phyloP scores from a whole-genome alignment of 495 filamentous ascomycete species.

The Penicillium taxi region DNA sequence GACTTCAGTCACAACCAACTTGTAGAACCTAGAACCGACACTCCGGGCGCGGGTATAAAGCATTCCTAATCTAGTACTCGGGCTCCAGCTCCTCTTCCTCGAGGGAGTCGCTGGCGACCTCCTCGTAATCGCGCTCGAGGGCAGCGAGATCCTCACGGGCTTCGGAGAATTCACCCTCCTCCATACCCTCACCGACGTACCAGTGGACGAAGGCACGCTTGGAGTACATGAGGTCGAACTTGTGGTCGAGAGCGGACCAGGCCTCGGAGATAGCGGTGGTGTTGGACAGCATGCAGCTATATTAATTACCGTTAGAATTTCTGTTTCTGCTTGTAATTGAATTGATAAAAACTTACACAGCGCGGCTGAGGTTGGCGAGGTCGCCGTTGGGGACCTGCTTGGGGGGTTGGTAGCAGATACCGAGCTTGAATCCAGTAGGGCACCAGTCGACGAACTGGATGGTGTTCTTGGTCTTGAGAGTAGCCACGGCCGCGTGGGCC shows the following conservation, averaged over 20 bases:
- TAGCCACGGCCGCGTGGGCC: slow-evolving; percentile 80
- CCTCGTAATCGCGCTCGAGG: slow-evolving; percentile 98
- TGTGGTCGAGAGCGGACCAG: slow-evolving; percentile 93
- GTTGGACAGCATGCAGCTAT: slow-evolving; percentile 97
- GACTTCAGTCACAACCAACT: slow-evolving; percentile 21
- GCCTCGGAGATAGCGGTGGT: slow-evolving; percentile 98
- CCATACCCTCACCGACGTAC: slow-evolving; percentile 99
- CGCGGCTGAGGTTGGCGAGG: slow-evolving; percentile 92
- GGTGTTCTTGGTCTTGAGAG: slow-evolving; percentile 95
- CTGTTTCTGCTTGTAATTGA: background rate
- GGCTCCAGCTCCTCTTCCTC: slow-evolving; percentile 83
- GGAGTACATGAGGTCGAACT: slow-evolving; percentile 99
- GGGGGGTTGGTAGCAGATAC: slow-evolving; percentile 98
- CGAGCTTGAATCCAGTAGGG: slow-evolving; percentile 99
- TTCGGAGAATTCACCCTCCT: slow-evolving; percentile 99
- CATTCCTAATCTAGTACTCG: slow-evolving; percentile 70
- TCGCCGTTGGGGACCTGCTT: slow-evolving; percentile 93
- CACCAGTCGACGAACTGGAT: slow-evolving; percentile 99
- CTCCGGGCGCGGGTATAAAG: slow-evolving; percentile 15
- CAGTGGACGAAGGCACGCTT: slow-evolving; percentile 99
- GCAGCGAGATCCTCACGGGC: slow-evolving; percentile 96
- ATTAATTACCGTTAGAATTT: slow-evolving; percentile 11
- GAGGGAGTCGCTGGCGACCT: slow-evolving; percentile 92
- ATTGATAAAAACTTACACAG: slow-evolving; percentile 61
- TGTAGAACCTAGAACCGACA: slow-evolving; percentile 16